These are phyloP conservation scores for Talaromyces sp. DNA, from an alignment of 2,329 filamentous ascomycete species.

Conservation along the genomic window DNA sequence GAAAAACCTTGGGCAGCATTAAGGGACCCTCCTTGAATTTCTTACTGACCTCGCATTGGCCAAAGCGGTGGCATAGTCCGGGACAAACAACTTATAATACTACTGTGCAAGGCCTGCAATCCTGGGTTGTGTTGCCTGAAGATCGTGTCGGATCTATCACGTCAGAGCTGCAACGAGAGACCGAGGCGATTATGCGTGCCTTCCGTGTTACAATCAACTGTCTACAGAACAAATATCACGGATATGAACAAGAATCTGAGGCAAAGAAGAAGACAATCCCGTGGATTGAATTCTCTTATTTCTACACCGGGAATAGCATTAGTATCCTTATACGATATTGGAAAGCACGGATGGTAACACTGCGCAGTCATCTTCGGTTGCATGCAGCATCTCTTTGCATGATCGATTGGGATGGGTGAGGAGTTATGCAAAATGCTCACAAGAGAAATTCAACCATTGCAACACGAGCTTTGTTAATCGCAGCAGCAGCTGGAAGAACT, in stretches of 20 bases:
- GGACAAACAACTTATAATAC: not conserved
- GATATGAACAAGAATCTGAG: not conserved
- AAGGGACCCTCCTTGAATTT: not conserved
- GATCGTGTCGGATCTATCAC: not conserved
- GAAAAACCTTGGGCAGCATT: not conserved
- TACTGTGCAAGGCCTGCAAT: not conserved
- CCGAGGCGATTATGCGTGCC: not conserved
- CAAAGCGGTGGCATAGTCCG: not conserved
- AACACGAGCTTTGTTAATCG: not conserved
- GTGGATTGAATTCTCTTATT: not conserved
- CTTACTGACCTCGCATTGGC: slow-evolving; percentile 12
- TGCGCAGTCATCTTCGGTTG: not conserved
- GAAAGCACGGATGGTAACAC: not conserved
- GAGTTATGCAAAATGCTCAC: not conserved
- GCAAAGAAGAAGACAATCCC: not conserved
- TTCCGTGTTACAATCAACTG: slow-evolving; percentile 1
- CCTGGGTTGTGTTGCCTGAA: slow-evolving; percentile 10
- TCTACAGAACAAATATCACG: not conserved
- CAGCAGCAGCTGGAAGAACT: not conserved
- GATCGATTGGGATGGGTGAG: not conserved
- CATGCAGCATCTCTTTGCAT: not conserved
- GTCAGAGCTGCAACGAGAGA: not conserved
- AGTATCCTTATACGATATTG: not conserved
- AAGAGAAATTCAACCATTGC: not conserved
- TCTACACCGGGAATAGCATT: not conserved